phyloP scores from a whole-genome alignment of 176 grass and related monocot genomes.

The Secale cereale region DNA sequence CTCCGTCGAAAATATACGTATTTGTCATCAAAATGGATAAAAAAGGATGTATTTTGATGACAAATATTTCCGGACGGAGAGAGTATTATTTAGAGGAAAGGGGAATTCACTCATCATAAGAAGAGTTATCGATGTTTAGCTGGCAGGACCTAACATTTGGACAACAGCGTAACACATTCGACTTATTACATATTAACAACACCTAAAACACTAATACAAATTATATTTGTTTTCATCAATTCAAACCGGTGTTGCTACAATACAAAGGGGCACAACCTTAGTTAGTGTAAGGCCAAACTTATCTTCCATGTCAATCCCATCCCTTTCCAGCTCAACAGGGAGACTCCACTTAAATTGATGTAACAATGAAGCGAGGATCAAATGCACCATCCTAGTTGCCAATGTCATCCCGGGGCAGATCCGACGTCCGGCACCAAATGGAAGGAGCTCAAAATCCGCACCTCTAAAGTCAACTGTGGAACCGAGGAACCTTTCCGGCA shows the following conservation, averaged over 20 bases:
- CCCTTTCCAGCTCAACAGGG: not conserved
- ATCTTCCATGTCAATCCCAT: conserved; percentile 41
- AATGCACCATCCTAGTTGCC: conserved; percentile 35
- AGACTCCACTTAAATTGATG: conserved; percentile 33
- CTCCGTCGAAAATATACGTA: too few species aligned
- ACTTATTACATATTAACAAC: not conserved
- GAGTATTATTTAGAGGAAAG: too few species aligned
- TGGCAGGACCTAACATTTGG: too few species aligned
- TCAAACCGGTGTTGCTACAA: conserved; percentile 23
- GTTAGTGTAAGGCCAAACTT: conserved; percentile 31
- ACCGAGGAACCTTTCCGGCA: conserved; percentile 36
- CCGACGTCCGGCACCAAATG: conserved; percentile 37
- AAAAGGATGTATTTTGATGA: too few species aligned
- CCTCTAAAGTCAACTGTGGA: conserved; percentile 8
- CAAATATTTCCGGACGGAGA: too few species aligned
- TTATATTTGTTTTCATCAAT: not conserved
- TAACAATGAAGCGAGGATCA: conserved; percentile 31
- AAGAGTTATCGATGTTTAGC: too few species aligned
- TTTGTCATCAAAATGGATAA: too few species aligned
- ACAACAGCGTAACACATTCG: too few species aligned
- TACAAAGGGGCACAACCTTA: conserved; percentile 26
- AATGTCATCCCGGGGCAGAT: conserved; percentile 47
- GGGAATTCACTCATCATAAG: too few species aligned
- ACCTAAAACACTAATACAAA: not conserved
- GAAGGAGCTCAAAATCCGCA: conserved; percentile 32